These are phyloP conservation scores for Corinectria fuckeliana DNA, from an alignment of 2,329 filamentous ascomycete species.

Conservation along the genomic window DNA sequence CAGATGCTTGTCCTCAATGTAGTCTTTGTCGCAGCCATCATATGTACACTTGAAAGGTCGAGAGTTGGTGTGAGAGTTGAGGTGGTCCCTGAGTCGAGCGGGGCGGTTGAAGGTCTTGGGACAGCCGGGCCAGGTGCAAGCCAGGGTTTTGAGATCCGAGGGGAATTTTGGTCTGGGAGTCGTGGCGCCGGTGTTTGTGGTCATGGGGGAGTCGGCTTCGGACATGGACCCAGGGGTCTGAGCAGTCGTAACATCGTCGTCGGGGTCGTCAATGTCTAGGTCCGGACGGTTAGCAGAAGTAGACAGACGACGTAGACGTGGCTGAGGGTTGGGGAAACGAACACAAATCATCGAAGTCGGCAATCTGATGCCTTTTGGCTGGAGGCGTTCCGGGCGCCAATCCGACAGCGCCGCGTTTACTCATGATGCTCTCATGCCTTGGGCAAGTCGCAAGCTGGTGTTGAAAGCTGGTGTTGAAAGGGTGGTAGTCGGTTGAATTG, in stretches of 20 bases:
- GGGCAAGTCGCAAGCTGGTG: neutral
- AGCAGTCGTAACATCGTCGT: conserved; percentile 43
- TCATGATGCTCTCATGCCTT: conserved; percentile 40
- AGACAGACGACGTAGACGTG: no score
- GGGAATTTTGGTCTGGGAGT: conserved; percentile 63
- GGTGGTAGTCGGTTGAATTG: no score
- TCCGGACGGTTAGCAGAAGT: conserved; percentile 15
- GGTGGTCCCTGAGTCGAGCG: conserved; percentile 77
- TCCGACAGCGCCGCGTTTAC: conserved; percentile 41
- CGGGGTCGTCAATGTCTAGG: conserved; percentile 41
- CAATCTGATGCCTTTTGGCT: conserved; percentile 36
- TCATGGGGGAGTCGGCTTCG: conserved; percentile 43
- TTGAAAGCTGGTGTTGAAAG: conserved; percentile 6
- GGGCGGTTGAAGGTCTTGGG: conserved; percentile 87
- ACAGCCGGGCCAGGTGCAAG: conserved; percentile 77
- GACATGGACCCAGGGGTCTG: conserved; percentile 43
- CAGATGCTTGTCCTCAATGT: conserved; percentile 85
- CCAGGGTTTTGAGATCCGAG: conserved; percentile 77
- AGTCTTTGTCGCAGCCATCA: conserved; percentile 78
- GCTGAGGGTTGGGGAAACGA: neutral
- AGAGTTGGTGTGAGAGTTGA: conserved; percentile 85
- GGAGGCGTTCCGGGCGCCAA: conserved; percentile 33
- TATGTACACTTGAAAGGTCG: conserved; percentile 78
- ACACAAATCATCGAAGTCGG: conserved; percentile 32
- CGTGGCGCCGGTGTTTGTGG: conserved; percentile 41